Evolutionary conservation across 495 filamentous ascomycete genomes (phyloP).

Genomic region (Aspergillus haitiensis): DNA sequence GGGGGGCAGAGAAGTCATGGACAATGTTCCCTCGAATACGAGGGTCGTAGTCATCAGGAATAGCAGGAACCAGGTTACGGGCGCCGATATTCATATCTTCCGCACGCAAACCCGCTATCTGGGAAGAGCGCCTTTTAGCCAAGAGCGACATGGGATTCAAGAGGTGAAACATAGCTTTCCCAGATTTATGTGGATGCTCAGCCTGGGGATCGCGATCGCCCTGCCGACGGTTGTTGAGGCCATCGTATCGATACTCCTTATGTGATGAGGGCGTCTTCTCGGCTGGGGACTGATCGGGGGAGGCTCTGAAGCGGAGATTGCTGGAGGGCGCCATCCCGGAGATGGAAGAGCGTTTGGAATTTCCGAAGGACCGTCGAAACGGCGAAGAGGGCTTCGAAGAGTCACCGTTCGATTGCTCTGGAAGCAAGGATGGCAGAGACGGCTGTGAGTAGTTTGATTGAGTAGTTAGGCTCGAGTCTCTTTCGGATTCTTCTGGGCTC

Average conservation of each 20-base stretch:
- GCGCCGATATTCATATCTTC: constrained; percentile 51
- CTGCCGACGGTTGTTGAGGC: constrained; percentile 24
- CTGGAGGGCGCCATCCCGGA: constrained; percentile 28
- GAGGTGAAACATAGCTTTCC: constrained; percentile 65
- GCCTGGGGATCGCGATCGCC: constrained; percentile 35
- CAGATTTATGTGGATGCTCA: constrained; percentile 43
- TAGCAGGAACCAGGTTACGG: constrained; percentile 54
- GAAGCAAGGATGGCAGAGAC: constrained; percentile 24
- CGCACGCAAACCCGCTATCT: constrained; percentile 41
- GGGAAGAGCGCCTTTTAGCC: constrained; percentile 57
- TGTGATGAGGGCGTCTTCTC: constrained; percentile 32
- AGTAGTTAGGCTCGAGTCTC: constrained; percentile 27
- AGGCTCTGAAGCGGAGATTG: constrained; percentile 39
- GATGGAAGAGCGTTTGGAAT: constrained; percentile 35
- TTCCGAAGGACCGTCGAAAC: constrained; percentile 41
- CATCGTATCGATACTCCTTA: constrained; percentile 33
- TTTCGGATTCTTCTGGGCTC: constrained; percentile 34
- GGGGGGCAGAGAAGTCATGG: constrained; percentile 87
- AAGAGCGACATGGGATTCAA: constrained; percentile 68
- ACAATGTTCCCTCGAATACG: constrained; percentile 80
- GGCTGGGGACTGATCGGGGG: constrained; percentile 32
- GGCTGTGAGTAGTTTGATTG: constrained; percentile 35
- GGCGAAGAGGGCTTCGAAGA: constrained; percentile 39
- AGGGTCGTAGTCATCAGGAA: constrained; percentile 77
- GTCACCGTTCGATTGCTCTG: constrained; percentile 35